A percentile compares a stretch with the other conserved stretches of the same genome.
phyloP scores from a whole-genome alignment of 805 yeast genomes.

The Candida silvicultrix region DNA sequence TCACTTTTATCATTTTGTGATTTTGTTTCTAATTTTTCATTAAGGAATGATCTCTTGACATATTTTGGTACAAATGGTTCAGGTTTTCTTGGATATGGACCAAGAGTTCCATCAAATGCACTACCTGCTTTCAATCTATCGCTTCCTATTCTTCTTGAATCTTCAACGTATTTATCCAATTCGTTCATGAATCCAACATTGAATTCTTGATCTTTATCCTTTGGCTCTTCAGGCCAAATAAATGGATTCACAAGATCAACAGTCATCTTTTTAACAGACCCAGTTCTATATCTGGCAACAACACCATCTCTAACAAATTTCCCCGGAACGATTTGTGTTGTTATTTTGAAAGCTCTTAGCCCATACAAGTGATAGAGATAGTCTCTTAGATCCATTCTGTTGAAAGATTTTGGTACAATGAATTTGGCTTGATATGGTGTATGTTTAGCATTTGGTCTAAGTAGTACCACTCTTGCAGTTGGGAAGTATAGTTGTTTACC shows the following conservation, averaged over 20 bases:
- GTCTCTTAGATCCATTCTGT: slow-evolving; percentile 91
- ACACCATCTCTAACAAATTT: slow-evolving; percentile 55
- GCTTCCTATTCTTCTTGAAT: slow-evolving; percentile 51
- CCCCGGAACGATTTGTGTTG: slow-evolving; percentile 78
- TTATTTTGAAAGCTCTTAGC: slow-evolving; percentile 79
- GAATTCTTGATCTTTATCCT: slow-evolving; percentile 33
- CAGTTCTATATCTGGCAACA: slow-evolving; percentile 64
- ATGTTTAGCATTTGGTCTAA: slow-evolving; percentile 92
- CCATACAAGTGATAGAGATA: slow-evolving; percentile 89
- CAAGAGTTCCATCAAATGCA: slow-evolving; percentile 66
- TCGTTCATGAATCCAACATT: slow-evolving; percentile 37
- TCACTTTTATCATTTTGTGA: slow-evolving; percentile 12
- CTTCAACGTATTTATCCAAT: slow-evolving; percentile 45
- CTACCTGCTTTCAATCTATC: slow-evolving; percentile 61
- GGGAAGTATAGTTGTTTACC: slow-evolving; percentile 77
- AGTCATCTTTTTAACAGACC: slow-evolving; percentile 93
- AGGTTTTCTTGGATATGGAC: slow-evolving; percentile 53
- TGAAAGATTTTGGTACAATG: slow-evolving; percentile 88
- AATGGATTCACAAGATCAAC: slow-evolving; percentile 95
- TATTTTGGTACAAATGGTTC: slow-evolving; percentile 57
- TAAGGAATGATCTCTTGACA: slow-evolving; percentile 38
- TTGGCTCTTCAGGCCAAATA: slow-evolving; percentile 78
- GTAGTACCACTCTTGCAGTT: slow-evolving; percentile 67
- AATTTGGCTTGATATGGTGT: slow-evolving; percentile 97
- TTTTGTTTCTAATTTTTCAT: slow-evolving; percentile 28